Evolutionary conservation across 2,329 filamentous ascomycete genomes (phyloP).

Genomic region (Xylariaceae sp.): DNA sequence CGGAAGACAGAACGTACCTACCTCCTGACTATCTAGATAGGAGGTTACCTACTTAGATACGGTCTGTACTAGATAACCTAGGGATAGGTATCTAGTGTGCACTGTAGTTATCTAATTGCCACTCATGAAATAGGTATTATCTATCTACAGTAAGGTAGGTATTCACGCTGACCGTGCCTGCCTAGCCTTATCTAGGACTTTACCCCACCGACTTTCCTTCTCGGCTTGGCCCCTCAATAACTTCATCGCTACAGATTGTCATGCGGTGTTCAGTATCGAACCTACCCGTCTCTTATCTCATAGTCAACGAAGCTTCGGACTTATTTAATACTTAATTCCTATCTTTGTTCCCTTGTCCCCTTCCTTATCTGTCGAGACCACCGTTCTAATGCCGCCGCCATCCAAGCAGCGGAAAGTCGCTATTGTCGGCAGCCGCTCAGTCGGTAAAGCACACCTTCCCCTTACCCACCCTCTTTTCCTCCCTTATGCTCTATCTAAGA

Average conservation of each 20-base stretch:
- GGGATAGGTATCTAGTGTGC: too few relatives aligned
- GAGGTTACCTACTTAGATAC: too few relatives aligned
- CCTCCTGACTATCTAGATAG: too few relatives aligned
- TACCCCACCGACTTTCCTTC: neutral
- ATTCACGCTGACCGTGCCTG: too few relatives aligned
- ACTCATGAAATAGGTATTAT: too few relatives aligned
- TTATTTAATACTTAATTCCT: slow-evolving; percentile 9
- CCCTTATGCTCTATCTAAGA: neutral
- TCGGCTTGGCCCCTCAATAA: slow-evolving; percentile 2
- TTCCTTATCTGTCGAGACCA: neutral
- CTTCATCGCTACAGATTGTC: neutral
- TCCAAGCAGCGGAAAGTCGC: slow-evolving; percentile 78
- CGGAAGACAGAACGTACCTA: too few relatives aligned
- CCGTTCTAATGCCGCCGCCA: slow-evolving; percentile 51
- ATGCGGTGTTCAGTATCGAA: slow-evolving; percentile 1
- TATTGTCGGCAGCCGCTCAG: slow-evolving; percentile 74
- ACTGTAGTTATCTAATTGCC: too few relatives aligned
- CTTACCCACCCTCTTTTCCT: neutral
- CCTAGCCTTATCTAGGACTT: too few relatives aligned
- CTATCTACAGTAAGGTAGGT: too few relatives aligned
- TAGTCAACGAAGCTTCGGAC: slow-evolving; percentile 8
- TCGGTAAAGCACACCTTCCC: slow-evolving; percentile 52
- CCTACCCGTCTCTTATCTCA: neutral
- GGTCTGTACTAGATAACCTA: too few relatives aligned
- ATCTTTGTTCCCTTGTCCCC: neutral